Percentiles rank a stretch among this genome's conserved stretches.
Evolutionary conservation across 2,329 filamentous ascomycete species (phyloP).

Genomic region (Venturia carpophila): DNA sequence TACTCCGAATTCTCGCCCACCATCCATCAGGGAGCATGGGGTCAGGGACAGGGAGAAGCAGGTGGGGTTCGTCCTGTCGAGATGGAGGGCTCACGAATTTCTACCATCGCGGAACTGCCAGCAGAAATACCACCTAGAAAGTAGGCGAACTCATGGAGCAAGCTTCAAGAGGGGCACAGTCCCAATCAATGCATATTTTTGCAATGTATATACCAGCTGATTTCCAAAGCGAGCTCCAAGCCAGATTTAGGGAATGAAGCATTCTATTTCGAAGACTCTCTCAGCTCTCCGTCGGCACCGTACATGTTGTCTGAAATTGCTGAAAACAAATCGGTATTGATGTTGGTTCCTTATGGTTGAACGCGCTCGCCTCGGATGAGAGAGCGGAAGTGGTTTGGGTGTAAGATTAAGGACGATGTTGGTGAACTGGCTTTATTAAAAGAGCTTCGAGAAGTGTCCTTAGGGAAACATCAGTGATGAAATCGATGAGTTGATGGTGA

Average conservation of each 20-base stretch:
- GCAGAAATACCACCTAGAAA: background rate
- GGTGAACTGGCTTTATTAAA: too few relatives aligned
- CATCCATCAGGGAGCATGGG: background rate
- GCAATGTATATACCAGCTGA: background rate
- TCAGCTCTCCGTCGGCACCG: background rate
- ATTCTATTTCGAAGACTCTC: background rate
- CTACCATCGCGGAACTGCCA: conserved; percentile 1
- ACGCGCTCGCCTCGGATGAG: background rate
- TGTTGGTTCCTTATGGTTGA: background rate
- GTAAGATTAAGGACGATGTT: background rate
- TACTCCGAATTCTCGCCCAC: conserved; percentile 1
- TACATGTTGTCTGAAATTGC: background rate
- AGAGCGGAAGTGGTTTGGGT: background rate
- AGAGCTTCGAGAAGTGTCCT: background rate
- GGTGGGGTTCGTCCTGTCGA: background rate
- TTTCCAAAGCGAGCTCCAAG: background rate
- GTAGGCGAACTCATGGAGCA: background rate
- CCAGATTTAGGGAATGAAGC: background rate
- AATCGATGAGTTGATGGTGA: conserved; percentile 1
- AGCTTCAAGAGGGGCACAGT: too few relatives aligned
- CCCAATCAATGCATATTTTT: background rate
- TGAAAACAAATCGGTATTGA: background rate
- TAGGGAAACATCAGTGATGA: background rate
- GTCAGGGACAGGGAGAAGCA: background rate
- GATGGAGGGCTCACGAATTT: conserved; percentile 10